Conservation (phyloP, 495 filamentous ascomycete species). For the Thozetella sp. region DNA sequence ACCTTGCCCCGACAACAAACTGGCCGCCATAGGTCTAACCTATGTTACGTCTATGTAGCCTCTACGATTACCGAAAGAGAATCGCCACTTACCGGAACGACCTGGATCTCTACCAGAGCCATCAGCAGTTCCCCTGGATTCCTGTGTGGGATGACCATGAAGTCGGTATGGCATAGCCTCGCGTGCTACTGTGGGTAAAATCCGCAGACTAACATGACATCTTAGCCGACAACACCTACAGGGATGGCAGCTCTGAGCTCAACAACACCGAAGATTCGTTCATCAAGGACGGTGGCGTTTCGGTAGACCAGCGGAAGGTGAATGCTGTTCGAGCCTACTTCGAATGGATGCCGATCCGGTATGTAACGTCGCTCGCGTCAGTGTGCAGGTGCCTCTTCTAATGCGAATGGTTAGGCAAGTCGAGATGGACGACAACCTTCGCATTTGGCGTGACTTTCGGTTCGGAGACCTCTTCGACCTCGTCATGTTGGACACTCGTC, state of each 20-base stretch:
- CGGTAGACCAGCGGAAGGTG: conserved; percentile 68
- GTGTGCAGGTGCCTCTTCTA: too few relatives aligned
- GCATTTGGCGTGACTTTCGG: conserved; percentile 68
- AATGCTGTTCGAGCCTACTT: conserved; percentile 73
- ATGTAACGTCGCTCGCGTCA: too few relatives aligned
- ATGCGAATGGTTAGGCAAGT: too few relatives aligned
- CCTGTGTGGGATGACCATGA: conserved; percentile 72
- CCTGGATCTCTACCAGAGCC: conserved; percentile 56
- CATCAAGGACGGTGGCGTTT: conserved; percentile 57
- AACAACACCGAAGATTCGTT: conserved; percentile 66
- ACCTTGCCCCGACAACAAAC: conserved; percentile 32
- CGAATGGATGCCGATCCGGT: conserved; percentile 65
- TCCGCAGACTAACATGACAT: too few relatives aligned
- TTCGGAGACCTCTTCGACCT: conserved; percentile 67
- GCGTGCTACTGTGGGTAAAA: background rate
- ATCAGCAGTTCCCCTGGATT: conserved; percentile 67
- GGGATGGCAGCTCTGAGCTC: conserved; percentile 53
- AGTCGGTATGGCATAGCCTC: background rate
- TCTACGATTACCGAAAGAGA: conserved; percentile 62
- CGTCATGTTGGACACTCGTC: conserved; percentile 69
- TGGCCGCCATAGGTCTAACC: conserved; percentile 20
- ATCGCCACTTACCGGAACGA: conserved; percentile 64
- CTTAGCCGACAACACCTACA: conserved; percentile 64
- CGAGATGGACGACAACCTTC: conserved; percentile 70
- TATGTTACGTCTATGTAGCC: too few relatives aligned